phyloP scores from a whole-genome alignment of 106 monocot genomes.

The Xerophyta viscosa region DNA sequence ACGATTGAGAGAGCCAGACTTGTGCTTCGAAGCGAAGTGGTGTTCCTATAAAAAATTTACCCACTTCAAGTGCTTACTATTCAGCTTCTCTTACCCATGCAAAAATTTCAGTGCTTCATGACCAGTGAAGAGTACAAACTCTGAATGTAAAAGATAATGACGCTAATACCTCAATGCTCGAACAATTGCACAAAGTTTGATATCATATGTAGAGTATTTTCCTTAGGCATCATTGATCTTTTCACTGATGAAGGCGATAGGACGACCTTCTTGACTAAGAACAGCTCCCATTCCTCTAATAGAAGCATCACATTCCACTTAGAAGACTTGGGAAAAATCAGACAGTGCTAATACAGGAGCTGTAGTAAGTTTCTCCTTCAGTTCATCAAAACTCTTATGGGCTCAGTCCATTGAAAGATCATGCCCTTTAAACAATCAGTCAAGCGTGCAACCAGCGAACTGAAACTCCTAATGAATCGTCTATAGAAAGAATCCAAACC shows the following conservation, averaged over 20 bases:
- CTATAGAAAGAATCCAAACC: conserved; percentile 12
- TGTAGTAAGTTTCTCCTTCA: neutral
- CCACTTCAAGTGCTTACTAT: conserved; percentile 1
- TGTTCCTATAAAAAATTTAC: neutral
- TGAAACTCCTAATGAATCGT: conserved; percentile 3
- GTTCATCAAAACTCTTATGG: neutral
- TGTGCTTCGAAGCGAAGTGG: neutral
- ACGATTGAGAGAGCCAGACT: neutral
- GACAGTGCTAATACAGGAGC: neutral
- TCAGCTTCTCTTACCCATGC: neutral
- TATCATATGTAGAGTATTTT: neutral
- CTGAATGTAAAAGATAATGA: conserved; percentile 1
- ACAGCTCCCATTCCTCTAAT: neutral
- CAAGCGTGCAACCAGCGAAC: neutral
- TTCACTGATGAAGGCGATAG: neutral
- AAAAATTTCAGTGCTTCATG: conserved; percentile 9
- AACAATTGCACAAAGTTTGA: neutral
- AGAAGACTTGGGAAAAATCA: conserved; percentile 2
- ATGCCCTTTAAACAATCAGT: neutral
- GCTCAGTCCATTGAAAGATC: neutral
- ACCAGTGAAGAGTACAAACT: conserved; percentile 9
- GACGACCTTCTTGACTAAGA: neutral
- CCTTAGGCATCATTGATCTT: neutral
- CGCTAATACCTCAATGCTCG: neutral
- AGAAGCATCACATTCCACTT: conserved; percentile 5